A percentile compares a stretch with the other conserved stretches of the same genome.
Conservation (phyloP, 352 stramenopile genomes). For the Phytophthora rubi region DNA sequence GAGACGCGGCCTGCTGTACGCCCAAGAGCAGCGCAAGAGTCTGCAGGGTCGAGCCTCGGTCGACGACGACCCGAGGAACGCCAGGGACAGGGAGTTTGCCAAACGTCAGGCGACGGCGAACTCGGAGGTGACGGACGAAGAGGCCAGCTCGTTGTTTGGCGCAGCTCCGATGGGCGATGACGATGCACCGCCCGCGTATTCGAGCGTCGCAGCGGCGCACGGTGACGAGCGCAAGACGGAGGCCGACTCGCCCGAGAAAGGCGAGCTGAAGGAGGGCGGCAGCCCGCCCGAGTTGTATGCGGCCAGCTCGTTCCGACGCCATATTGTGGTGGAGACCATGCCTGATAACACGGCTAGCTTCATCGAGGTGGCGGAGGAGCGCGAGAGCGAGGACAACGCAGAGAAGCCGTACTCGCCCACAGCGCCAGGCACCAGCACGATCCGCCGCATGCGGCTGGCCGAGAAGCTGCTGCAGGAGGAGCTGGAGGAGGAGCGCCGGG, state of each 20-base stretch:
- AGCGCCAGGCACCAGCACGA: constrained; percentile 61
- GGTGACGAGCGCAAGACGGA: constrained; percentile 30
- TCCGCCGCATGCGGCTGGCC: constrained; percentile 71
- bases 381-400: constrained; percentile 34
- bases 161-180: constrained; percentile 22
- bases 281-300: constrained; percentile 40
- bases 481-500: constrained; percentile 60
- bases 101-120: constrained; percentile 36
- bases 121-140: constrained; percentile 32
- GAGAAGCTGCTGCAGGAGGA: constrained; percentile 68
- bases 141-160: constrained; percentile 39
- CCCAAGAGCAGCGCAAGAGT: constrained; percentile 40
- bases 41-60: constrained; percentile 20
- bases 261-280: constrained; percentile 33
- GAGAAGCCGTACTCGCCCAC: constrained; percentile 75
- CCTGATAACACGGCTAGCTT: constrained; percentile 69
- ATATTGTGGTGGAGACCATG: constrained; percentile 70
- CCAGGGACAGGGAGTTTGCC: constrained; percentile 36
- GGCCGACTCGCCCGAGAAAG: constrained; percentile 16
- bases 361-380: constrained; percentile 61
- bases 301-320: constrained; percentile 58
- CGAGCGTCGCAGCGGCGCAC: constrained; percentile 8
- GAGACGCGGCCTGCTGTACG: constrained; percentile 46
- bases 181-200: constrained; percentile 29
- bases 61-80: constrained; percentile 37